These are phyloP conservation scores for Murraya koenigii DNA, from an alignment of 345 rosid genomes.

Conservation along the genomic window DNA sequence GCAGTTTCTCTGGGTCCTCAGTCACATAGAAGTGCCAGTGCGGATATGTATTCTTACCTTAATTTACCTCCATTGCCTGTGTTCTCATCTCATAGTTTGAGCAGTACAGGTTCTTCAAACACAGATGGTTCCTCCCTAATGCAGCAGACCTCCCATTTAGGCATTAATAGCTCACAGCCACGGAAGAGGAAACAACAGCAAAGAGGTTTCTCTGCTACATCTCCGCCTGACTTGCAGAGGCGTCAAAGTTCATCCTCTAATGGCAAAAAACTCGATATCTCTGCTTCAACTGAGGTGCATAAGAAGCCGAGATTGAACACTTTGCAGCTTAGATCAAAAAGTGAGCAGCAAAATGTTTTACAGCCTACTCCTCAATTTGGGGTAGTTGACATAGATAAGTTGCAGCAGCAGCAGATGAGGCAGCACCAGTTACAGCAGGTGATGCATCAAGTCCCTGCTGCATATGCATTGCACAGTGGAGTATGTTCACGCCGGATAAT, in stretches of 20 bases:
- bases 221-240: not conserved
- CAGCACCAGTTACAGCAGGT: constrained; percentile 7
- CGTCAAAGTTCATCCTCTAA: not conserved
- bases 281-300: not conserved
- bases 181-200: constrained; percentile 1
- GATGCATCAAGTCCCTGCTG: constrained; percentile 1
- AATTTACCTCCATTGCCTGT: constrained; percentile 1
- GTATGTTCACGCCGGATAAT: constrained; percentile 20
- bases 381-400: constrained; percentile 13
- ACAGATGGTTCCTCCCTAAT: not conserved
- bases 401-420: constrained; percentile 14
- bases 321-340: not conserved
- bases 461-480: constrained; percentile 9
- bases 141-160: not conserved
- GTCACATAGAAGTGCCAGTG: not conserved
- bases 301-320: constrained; percentile 19
- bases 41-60: not conserved
- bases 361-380: not conserved
- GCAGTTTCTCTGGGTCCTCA: not conserved
- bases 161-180: not conserved
- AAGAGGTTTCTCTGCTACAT: not conserved
- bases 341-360: constrained; percentile 12
- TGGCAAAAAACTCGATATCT: not conserved
- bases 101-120: not conserved
- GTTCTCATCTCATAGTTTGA: not conserved